phyloP scores from a whole-genome alignment of 768 basidiomycete species.

The Clitopilus passeckerianus region DNA sequence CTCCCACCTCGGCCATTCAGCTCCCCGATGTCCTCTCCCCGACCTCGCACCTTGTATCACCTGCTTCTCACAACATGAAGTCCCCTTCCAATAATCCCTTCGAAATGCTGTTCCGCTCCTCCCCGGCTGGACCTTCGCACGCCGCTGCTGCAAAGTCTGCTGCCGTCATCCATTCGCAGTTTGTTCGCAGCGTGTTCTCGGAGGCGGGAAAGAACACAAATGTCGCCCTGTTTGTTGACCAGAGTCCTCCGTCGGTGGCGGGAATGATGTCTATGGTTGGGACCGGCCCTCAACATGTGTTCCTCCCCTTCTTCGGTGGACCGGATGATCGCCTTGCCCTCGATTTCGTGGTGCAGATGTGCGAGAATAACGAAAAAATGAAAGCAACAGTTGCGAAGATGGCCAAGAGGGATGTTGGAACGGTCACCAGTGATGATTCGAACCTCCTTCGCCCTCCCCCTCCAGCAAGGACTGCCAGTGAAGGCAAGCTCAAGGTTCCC shows the following conservation, averaged over 20 bases:
- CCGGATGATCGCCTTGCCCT: constrained; percentile 89
- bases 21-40: neutral
- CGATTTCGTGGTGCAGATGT: constrained; percentile 81
- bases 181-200: constrained; percentile 77
- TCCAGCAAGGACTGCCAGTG: constrained; percentile 9
- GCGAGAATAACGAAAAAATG: constrained; percentile 51
- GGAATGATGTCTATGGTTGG: constrained; percentile 19
- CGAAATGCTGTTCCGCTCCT: constrained; percentile 53
- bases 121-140: neutral
- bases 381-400: constrained; percentile 75
- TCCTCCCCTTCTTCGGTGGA: constrained; percentile 91
- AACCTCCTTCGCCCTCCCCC: constrained; percentile 13
- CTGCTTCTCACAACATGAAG: neutral
- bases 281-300: constrained; percentile 49
- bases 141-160: constrained; percentile 30
- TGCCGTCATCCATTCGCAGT: constrained; percentile 68
- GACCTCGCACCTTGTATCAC: neutral
- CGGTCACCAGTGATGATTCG: neutral
- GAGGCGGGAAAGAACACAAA: constrained; percentile 52
- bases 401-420: constrained; percentile 36
- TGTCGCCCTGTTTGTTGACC: constrained; percentile 82
- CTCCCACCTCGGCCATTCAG: constrained; percentile 9
- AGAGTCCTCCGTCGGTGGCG: constrained; percentile 30
- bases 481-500: neutral
- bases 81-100: constrained; percentile 60